phyloP scores from a whole-genome alignment of 805 yeast genomes.

The Metschnikowia dekortorum region DNA sequence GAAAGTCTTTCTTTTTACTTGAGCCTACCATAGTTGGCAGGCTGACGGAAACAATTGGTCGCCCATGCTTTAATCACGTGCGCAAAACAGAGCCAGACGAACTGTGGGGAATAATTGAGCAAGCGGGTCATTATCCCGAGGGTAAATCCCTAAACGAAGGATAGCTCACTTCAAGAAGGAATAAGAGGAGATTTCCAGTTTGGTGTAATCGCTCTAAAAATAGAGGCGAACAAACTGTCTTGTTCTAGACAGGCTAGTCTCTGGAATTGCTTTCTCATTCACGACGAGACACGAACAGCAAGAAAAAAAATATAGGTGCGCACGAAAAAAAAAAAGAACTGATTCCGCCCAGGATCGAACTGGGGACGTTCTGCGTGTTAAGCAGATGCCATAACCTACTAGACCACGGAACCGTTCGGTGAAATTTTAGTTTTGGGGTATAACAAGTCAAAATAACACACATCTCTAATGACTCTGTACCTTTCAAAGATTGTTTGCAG shows the following conservation, averaged over 20 bases:
- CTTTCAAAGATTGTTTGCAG: no score
- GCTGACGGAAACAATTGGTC: neutral
- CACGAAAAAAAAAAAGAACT: constrained; percentile 21
- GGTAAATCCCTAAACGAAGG: neutral
- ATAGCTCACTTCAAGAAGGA: neutral
- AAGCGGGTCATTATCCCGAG: neutral
- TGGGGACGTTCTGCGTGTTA: constrained; percentile 99
- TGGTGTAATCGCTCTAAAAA: neutral
- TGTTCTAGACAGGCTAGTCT: neutral
- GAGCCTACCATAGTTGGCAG: neutral
- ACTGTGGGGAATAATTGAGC: constrained; percentile 12
- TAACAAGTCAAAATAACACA: rapidly evolving
- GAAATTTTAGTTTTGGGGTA: rapidly evolving
- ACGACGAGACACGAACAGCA: constrained; percentile 1
- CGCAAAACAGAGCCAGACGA: neutral
- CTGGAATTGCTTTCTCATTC: neutral
- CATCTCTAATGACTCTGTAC: no score
- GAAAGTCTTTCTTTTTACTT: no score
- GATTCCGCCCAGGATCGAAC: constrained; percentile 99
- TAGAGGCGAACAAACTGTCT: neutral
- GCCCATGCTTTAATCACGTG: constrained; percentile 12
- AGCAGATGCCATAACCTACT: constrained; percentile 99
- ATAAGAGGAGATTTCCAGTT: neutral
- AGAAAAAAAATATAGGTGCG: neutral
- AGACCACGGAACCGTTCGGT: constrained; percentile 63